These are phyloP conservation scores for Psidium friedrichsthalianum DNA, from an alignment of 345 rosid species.

Conservation along the genomic window DNA sequence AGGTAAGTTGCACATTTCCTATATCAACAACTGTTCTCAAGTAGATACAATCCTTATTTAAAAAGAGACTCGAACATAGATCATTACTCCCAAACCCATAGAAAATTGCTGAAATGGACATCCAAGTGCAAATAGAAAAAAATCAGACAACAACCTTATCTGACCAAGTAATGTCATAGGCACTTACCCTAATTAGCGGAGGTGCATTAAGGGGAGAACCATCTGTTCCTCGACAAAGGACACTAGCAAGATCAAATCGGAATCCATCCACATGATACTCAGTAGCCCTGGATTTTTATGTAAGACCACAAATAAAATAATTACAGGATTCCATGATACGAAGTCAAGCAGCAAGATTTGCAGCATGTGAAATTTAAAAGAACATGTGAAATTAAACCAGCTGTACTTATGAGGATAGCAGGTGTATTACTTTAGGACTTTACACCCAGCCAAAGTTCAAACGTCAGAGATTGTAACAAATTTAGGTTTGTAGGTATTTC, in stretches of 20 bases:
- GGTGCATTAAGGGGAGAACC: conserved; percentile 87
- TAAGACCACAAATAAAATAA: background rate
- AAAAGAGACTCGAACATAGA: background rate
- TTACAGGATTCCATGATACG: background rate
- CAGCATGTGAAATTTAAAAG: background rate
- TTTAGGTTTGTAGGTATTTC: background rate
- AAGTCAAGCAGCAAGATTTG: background rate
- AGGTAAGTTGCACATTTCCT: background rate
- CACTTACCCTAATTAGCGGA: conserved; percentile 60
- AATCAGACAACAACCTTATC: background rate
- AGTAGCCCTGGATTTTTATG: conserved; percentile 36
- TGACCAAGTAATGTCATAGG: background rate
- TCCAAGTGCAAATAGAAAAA: background rate
- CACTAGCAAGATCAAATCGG: conserved; percentile 92
- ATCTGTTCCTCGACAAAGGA: conserved; percentile 83
- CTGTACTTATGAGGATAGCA: background rate
- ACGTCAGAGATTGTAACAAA: background rate
- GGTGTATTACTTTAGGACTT: background rate
- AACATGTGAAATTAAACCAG: background rate
- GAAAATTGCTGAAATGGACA: background rate
- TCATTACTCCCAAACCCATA: background rate
- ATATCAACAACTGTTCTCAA: background rate
- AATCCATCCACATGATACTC: conserved; percentile 95
- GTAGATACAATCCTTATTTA: background rate
- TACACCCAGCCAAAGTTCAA: background rate